Base-by-base conservation (phyloP, 768 basidiomycete species). In the Chalciporus piperatus region DNA sequence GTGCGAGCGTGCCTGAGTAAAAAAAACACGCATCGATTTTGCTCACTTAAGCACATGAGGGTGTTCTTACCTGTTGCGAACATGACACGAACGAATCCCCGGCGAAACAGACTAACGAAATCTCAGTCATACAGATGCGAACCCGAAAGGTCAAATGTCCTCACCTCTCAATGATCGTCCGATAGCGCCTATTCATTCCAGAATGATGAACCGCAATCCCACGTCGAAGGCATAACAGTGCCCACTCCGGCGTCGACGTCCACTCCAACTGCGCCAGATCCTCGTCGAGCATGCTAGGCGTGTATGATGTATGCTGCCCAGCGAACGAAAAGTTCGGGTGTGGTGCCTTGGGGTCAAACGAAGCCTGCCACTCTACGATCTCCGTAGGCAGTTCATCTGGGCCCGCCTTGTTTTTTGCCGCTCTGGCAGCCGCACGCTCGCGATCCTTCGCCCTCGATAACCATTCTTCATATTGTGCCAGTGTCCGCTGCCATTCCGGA, bases 201-300 rank as follows among this genome's bases (percentile, higher is more conserved):
- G 81, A 59, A 63, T 88, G 87, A 57, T 89, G 86, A 11, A 89
- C 77, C 0, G 78, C 86, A 25, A 89, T 77, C 27, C 86, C 86
- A 28, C 87, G 72, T 44, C 65, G 63, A 43, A 89, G 66, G 6
- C 80, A 81, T 11, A 48, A 52, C 22, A 82, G 46, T 5, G 75
- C 73, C 78, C 80, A 82, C n/a, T 42, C 22, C 2, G 72, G 74
- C 1, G 69, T 56, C 8, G 61, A 64, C 47, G 69, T 74, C 43
- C 65, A 66, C 14, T 55, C 53, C 42, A 86, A 66, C 1, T 68
- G 52, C 9, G 42, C 19, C 19, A 84, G 70, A 37, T 83, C 80
- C 16, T 74, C 70, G 1, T 78, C 68, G 16, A 88, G 71, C 39
- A 82, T 78, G 10, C 64, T 60, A 48, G 69, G 72, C 3, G 79